These are phyloP conservation scores for Globisporangium middletonii DNA, from an alignment of 352 stramenopile species.

Conservation along the genomic window DNA sequence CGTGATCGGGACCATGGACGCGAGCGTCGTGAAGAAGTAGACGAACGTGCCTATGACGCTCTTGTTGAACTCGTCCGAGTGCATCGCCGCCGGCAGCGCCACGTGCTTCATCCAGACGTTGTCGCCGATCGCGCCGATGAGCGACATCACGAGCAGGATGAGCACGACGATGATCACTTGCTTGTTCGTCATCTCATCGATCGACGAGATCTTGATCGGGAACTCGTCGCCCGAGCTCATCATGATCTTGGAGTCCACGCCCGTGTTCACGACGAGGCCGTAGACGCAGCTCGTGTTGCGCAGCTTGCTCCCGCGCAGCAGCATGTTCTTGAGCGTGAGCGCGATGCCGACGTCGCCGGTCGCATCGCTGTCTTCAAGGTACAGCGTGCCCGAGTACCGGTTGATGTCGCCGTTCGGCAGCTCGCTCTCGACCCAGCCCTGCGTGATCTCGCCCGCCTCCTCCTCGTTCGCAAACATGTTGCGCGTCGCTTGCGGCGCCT, in stretches of 20 bases:
- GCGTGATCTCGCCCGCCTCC: constrained; percentile 51
- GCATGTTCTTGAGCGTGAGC: constrained; percentile 83
- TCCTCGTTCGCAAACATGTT: constrained; percentile 68
- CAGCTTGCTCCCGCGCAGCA: constrained; percentile 86
- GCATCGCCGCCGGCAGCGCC: constrained; percentile 27
- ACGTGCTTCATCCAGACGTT: constrained; percentile 41
- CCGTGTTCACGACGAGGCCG: constrained; percentile 92
- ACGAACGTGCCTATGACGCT: constrained; percentile 64
- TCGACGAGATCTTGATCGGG: constrained; percentile 75
- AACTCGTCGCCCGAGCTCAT: constrained; percentile 85
- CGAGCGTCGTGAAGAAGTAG: constrained; percentile 81
- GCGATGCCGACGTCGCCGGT: constrained; percentile 44
- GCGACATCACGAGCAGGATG: constrained; percentile 62
- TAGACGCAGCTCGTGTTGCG: constrained; percentile 88
- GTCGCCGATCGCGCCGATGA: constrained; percentile 59
- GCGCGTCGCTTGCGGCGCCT: constrained; percentile 48
- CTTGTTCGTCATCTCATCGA: constrained; percentile 84
- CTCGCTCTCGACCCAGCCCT: constrained; percentile 76
- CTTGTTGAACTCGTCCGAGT: constrained; percentile 16
- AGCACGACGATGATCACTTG: constrained; percentile 80
- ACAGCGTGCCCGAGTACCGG: constrained; percentile 66
- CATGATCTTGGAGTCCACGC: constrained; percentile 91
- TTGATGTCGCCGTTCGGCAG: constrained; percentile 81
- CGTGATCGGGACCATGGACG: constrained; percentile 85
- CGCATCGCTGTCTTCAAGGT: constrained; percentile 43